Conservation (phyloP, 1,284 basidiomycete genomes). For the Ustilago trichophora region DNA sequence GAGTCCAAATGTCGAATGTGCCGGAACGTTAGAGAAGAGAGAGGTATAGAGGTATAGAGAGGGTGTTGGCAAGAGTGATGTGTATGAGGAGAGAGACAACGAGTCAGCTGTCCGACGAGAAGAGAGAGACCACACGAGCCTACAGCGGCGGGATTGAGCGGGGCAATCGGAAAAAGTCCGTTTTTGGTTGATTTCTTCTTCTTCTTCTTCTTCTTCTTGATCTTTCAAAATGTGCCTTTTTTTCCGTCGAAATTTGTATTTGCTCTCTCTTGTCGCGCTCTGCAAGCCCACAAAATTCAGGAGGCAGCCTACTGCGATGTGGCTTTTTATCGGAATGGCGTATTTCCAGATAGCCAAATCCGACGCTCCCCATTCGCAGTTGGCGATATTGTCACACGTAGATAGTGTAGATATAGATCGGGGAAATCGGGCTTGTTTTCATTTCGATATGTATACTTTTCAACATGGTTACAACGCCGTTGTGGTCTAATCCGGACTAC, state of each 20-base stretch:
- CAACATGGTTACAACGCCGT: no score
- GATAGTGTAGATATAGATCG: neutral
- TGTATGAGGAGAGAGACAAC: neutral
- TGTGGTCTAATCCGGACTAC: no score
- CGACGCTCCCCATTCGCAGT: constrained; percentile 19
- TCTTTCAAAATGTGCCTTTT: neutral
- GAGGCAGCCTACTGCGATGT: constrained; percentile 15
- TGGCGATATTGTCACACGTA: neutral
- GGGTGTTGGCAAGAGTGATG: neutral
- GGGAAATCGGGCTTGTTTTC: constrained; percentile 2
- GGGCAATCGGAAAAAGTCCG: constrained; percentile 12
- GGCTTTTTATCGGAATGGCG: neutral
- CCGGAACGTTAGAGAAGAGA: no score
- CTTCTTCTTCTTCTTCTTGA: no score
- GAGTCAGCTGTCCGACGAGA: no score
- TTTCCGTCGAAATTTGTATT: no score
- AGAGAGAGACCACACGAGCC: no score
- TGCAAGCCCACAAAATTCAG: no score
- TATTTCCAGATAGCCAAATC: constrained; percentile 2
- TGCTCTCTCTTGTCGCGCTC: no score
- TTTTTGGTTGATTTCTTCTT: neutral
- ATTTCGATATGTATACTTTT: neutral
- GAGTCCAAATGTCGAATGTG: neutral
- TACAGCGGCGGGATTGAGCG: no score
- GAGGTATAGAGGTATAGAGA: neutral